Base-by-base conservation (phyloP, 2,329 filamentous ascomycete genomes). In the Ophiocordyceps camponoti-floridani region DNA sequence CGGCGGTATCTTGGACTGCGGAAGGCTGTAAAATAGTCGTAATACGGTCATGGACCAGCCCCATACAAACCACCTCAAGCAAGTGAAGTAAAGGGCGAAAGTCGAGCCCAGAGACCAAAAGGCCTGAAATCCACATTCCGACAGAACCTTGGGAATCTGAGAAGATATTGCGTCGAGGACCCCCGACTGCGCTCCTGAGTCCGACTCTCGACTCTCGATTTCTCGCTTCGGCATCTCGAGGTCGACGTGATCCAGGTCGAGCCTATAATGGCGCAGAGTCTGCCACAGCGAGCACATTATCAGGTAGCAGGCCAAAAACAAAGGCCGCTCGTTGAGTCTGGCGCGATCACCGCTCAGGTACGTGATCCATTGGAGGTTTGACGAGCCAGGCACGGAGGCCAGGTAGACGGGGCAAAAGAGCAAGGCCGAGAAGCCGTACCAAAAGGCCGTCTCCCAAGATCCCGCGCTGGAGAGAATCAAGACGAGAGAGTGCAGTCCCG, bases 351-450 rank as follows among this genome's bases (percentile, higher is more conserved):
- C 79, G 48, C 68, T 78, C 60, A 75, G 77, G 51, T 77, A 72
- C 45, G 81, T 82, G 51, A 94, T 77, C 73, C 82, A 84, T 49
- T 73, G 72, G 45, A 95, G 68, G 48, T 79, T 77, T 44, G 73
- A 70, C 37, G 63, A 62, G 16, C 66, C 64, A 19, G 77, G 65
- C 44, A 73, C 68, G 4, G 81, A 82, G 73, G 79, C 86, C 19
- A 93, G 75, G 57, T 86, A 94, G 35, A 89, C 69, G 55, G 88
- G 79, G 55, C 77, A 79, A 59, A 89, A 95, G 51, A 86, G 65
- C 64, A 76, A 82, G 45, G 82, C 84, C 4, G 87, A 94, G 45
- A 84, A 66, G 33, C 72, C 55, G 61, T 95, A 95, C 65, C 83
- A 88, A 46, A 77, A 68, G 42, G 84, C 60, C 1, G 85, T 88